Conservation (phyloP, 768 basidiomycete genomes). For the Tulasnella sp. region DNA sequence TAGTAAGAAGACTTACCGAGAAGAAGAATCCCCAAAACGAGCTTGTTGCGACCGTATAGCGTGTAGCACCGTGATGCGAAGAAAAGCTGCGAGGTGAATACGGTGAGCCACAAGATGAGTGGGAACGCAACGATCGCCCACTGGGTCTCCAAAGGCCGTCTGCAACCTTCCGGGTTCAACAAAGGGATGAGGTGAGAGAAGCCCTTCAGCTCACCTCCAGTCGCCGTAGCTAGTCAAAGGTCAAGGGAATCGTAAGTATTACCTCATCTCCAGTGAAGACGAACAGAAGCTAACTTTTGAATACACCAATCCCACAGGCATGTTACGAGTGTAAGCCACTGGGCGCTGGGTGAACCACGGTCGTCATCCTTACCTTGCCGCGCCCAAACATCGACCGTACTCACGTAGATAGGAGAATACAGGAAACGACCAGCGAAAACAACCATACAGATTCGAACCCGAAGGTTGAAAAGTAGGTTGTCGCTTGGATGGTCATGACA, state of each 20-base stretch:
- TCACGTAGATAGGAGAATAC: neutral
- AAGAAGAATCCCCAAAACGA: neutral
- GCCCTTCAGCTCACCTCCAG: neutral
- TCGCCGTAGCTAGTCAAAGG: neutral
- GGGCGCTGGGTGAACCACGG: neutral
- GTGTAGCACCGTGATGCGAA: conserved; percentile 9
- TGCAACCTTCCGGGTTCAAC: neutral
- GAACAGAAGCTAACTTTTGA: neutral
- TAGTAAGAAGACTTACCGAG: neutral
- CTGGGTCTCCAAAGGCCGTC: neutral
- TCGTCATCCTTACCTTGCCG: neutral
- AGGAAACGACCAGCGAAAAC: neutral
- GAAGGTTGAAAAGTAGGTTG: neutral
- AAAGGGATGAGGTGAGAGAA: neutral
- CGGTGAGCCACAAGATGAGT: neutral
- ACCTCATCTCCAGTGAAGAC: neutral
- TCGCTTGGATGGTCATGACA: neutral
- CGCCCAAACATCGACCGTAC: neutral
- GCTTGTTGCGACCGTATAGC: neutral
- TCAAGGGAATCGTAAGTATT: neutral
- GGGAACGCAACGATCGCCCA: neutral
- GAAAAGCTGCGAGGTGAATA: neutral
- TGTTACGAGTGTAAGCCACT: neutral
- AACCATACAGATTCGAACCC: neutral
- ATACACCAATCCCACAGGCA: neutral